phyloP scores from a whole-genome alignment of 2,329 filamentous ascomycete species.

The Neofusicoccum umdonicola region DNA sequence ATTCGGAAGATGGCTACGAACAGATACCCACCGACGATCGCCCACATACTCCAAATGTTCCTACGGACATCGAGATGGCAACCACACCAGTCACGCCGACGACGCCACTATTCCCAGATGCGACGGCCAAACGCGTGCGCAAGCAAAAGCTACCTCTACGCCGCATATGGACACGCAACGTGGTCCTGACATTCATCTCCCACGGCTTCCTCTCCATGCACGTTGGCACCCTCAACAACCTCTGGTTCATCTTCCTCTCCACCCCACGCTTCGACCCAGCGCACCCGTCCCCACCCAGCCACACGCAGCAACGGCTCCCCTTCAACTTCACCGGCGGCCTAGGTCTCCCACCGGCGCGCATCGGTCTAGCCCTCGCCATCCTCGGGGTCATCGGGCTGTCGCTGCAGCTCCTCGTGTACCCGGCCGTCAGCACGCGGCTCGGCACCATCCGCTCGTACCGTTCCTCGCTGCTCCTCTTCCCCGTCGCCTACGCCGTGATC shows the following conservation, averaged over 20 bases:
- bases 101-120: background rate
- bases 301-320: slow-evolving; percentile 38
- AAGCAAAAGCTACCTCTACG: slow-evolving; percentile 43
- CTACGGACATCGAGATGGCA: slow-evolving; percentile 1
- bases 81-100: background rate
- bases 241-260: slow-evolving; percentile 52
- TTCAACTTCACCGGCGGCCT: slow-evolving; percentile 51
- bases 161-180: slow-evolving; percentile 47
- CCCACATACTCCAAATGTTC: background rate
- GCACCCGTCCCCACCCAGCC: slow-evolving; percentile 31
- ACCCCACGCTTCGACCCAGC: slow-evolving; percentile 42
- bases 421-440: slow-evolving; percentile 39
- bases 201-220: slow-evolving; percentile 48
- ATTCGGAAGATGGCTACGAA: slow-evolving; percentile 29
- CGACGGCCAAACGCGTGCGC: slow-evolving; percentile 19
- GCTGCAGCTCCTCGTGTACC: slow-evolving; percentile 48
- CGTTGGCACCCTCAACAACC: slow-evolving; percentile 48
- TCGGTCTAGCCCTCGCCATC: slow-evolving; percentile 49
- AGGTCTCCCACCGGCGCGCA: slow-evolving; percentile 46
- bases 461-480: slow-evolving; percentile 43
- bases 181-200: slow-evolving; percentile 43
- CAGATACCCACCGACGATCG: slow-evolving; percentile 26
- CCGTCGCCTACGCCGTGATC: slow-evolving; percentile 42
- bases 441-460: slow-evolving; percentile 44
- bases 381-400: slow-evolving; percentile 48